Percentiles rank a stretch among this genome's conserved stretches.
Conservation (phyloP, 768 basidiomycete genomes). For the Boletellus emodensis region DNA sequence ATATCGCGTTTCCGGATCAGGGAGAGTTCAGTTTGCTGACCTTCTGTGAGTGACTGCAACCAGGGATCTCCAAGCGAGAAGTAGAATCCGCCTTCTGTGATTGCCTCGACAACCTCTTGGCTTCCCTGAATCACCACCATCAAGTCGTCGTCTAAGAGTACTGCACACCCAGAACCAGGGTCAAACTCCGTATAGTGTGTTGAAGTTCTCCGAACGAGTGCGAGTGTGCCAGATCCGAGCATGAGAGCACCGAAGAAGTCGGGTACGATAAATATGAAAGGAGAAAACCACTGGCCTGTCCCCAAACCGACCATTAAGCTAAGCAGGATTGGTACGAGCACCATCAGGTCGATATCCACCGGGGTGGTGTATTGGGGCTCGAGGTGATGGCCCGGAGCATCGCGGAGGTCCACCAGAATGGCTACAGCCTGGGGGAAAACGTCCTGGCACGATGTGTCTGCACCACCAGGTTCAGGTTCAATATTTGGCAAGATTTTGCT, state of each 20-base stretch:
- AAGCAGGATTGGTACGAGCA: constrained; percentile 12
- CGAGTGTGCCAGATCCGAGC: constrained; percentile 17
- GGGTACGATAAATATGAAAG: too few species aligned
- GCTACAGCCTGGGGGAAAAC: constrained; percentile 5
- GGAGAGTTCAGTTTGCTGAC: neutral
- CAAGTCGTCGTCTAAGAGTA: constrained; percentile 19
- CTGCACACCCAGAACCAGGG: constrained; percentile 11
- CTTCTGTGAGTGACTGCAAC: neutral
- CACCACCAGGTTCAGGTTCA: neutral
- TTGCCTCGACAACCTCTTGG: constrained; percentile 13
- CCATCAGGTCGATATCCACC: constrained; percentile 10
- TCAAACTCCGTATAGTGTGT: constrained; percentile 7
- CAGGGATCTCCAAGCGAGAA: constrained; percentile 9
- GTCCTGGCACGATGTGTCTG: neutral
- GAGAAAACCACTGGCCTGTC: constrained; percentile 7
- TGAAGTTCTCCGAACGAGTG: constrained; percentile 9
- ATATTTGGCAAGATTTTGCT: constrained; percentile 1
- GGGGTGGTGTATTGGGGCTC: constrained; percentile 11
- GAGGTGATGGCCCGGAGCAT: neutral
- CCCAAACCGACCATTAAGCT: constrained; percentile 6
- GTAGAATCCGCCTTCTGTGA: constrained; percentile 20
- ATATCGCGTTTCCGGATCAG: constrained; percentile 4
- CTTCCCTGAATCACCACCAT: constrained; percentile 13
- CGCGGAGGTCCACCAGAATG: constrained; percentile 10
- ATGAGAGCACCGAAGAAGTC: constrained; percentile 13